A percentile compares a stretch with the other conserved stretches of the same genome.
These are phyloP conservation scores for Lentinula novae-zelandiae DNA, from an alignment of 1,284 basidiomycete genomes.

Conservation along the genomic window DNA sequence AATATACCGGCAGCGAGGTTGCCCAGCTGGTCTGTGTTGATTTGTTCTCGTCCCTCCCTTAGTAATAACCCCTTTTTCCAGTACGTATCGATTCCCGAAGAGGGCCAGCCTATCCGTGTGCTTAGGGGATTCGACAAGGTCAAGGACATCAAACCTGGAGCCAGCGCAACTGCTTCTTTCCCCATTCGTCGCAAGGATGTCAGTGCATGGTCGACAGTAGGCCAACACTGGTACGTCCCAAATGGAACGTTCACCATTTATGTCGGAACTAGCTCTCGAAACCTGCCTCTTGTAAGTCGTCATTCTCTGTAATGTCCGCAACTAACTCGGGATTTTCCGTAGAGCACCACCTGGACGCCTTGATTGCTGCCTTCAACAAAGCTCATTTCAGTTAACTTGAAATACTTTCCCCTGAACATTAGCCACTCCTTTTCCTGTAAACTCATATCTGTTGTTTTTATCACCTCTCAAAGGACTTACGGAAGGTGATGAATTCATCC, in stretches of 20 bases:
- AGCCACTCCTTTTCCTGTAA: not conserved
- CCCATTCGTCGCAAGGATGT: conserved; percentile 7
- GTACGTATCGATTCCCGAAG: conserved; percentile 10
- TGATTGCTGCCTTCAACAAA: not conserved
- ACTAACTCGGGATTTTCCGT: not conserved
- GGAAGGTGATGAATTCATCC: not conserved
- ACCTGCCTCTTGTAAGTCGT: not conserved
- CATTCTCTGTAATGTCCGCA: not conserved
- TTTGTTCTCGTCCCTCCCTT: not conserved
- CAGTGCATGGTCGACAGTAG: not conserved
- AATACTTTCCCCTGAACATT: not conserved
- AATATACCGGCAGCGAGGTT: conserved; percentile 7
- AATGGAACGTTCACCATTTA: conserved; percentile 6
- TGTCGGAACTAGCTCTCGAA: conserved; percentile 1
- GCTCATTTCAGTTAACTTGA: not conserved
- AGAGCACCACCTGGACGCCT: not conserved
- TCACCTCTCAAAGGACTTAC: not conserved
- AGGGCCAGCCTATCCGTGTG: conserved; percentile 1
- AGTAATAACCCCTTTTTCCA: not conserved
- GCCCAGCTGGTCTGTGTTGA: conserved; percentile 7
- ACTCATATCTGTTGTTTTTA: not conserved
- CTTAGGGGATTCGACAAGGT: conserved; percentile 11
- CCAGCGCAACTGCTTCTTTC: conserved; percentile 1
- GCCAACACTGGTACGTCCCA: conserved; percentile 8
- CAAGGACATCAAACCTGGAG: conserved; percentile 7